Evolutionary conservation across 768 basidiomycete species (phyloP).

Genomic region (Auricularia cornea): DNA sequence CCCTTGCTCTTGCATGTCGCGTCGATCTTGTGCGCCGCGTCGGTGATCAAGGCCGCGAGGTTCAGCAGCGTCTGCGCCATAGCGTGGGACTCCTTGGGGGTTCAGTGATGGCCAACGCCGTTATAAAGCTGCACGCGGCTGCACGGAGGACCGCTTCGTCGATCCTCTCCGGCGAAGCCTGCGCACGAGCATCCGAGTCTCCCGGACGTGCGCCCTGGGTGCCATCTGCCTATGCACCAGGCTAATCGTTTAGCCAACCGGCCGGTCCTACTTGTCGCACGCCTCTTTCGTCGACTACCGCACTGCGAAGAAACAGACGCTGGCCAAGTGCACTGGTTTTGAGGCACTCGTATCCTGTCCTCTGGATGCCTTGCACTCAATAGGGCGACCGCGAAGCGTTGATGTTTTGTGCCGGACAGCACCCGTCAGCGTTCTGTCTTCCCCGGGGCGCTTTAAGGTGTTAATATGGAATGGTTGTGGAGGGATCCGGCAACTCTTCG

Average conservation of each 20-base stretch:
- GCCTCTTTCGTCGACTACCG: too few species aligned
- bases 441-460: not conserved
- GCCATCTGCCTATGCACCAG: not conserved
- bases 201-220: not conserved
- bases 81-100: not conserved
- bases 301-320: too few species aligned
- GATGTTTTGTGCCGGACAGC: not conserved
- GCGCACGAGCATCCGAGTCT: not conserved
- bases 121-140: not conserved
- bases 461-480: not conserved
- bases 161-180: not conserved
- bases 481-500: not conserved
- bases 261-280: too few species aligned
- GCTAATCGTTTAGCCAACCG: too few species aligned
- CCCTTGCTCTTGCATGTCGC: not conserved
- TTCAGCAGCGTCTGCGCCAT: not conserved
- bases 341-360: not conserved
- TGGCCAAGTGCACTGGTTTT: not conserved
- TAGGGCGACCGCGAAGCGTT: not conserved
- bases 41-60: not conserved
- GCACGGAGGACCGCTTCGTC: not conserved
- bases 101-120: not conserved
- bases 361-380: not conserved
- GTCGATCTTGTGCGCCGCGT: not conserved
- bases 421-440: not conserved